phyloP scores from a whole-genome alignment of 140 eudicot genomes.

The Stevia rebaudiana region DNA sequence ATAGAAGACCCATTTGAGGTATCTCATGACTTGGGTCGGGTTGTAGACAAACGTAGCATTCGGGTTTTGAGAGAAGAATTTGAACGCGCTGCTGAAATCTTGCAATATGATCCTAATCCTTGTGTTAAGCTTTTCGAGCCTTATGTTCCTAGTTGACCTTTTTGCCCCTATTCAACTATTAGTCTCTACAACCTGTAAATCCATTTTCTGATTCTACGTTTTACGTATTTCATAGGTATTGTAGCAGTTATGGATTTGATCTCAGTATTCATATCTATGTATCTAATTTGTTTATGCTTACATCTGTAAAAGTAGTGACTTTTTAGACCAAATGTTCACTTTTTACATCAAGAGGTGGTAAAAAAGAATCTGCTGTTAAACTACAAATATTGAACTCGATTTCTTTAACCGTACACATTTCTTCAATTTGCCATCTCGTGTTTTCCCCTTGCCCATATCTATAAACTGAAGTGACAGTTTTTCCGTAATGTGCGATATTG shows the following conservation, averaged over 20 bases:
- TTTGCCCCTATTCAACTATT: constrained; percentile 17
- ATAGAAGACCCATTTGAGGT: constrained; percentile 92
- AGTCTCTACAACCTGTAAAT: constrained; percentile 39
- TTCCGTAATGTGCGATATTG: constrained; percentile 68
- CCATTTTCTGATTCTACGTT: constrained; percentile 15
- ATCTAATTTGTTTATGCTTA: constrained; percentile 19
- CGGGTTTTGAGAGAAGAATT: constrained; percentile 87
- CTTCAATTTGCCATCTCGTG: constrained; percentile 65
- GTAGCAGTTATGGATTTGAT: constrained; percentile 27
- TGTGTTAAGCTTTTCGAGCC: constrained; percentile 67
- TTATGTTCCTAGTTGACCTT: constrained; percentile 49
- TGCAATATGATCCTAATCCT: constrained; percentile 76
- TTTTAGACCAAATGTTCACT: constrained; percentile 12
- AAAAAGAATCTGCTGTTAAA: constrained; percentile 49
- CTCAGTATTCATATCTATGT: constrained; percentile 10
- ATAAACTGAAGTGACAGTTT: constrained; percentile 40
- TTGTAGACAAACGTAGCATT: constrained; percentile 79
- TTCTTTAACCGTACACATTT: constrained; percentile 70
- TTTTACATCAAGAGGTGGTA: constrained; percentile 63
- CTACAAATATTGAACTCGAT: constrained; percentile 65
- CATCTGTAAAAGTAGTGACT: neutral
- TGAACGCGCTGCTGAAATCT: constrained; percentile 80
- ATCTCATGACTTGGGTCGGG: constrained; percentile 89
- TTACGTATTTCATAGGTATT: constrained; percentile 19
- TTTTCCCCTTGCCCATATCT: constrained; percentile 56